Conservation (phyloP, 768 basidiomycete genomes). For the Tephrocybe rancida region DNA sequence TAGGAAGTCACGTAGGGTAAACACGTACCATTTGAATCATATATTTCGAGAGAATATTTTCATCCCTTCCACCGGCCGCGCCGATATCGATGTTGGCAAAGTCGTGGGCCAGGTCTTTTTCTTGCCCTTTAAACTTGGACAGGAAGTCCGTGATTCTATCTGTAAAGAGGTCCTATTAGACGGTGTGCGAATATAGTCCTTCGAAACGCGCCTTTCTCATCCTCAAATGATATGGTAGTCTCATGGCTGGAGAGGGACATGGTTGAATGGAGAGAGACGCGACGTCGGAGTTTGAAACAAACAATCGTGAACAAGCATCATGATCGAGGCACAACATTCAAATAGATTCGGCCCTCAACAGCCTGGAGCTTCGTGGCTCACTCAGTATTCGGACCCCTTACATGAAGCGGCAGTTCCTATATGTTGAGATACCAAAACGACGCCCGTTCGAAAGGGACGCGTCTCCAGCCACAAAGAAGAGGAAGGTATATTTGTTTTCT, state of each 20-base stretch:
- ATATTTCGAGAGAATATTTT: slow-evolving; percentile 66
- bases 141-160: slow-evolving; percentile 74
- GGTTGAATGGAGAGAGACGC: slow-evolving; percentile 32
- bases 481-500: background rate
- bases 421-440: slow-evolving; percentile 18
- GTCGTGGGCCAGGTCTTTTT: slow-evolving; percentile 66
- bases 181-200: background rate
- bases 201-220: slow-evolving; percentile 61
- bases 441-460: slow-evolving; percentile 5
- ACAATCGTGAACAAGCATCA: background rate
- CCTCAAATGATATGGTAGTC: slow-evolving; percentile 66
- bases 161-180: slow-evolving; percentile 28
- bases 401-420: slow-evolving; percentile 18
- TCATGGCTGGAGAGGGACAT: slow-evolving; percentile 71
- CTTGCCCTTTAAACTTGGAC: slow-evolving; percentile 62
- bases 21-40: slow-evolving; percentile 78
- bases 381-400: too few species aligned
- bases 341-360: too few species aligned
- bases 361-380: too few species aligned
- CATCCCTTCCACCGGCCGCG: slow-evolving; percentile 44
- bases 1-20: slow-evolving; percentile 24
- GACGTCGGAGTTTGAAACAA: slow-evolving; percentile 39
- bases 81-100: slow-evolving; percentile 71
- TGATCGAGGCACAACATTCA: too few species aligned
- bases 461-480: slow-evolving; percentile 14